Evolutionary conservation across 176 grass and related monocot genomes (phyloP).

Genomic region (Thalia dealbata): DNA sequence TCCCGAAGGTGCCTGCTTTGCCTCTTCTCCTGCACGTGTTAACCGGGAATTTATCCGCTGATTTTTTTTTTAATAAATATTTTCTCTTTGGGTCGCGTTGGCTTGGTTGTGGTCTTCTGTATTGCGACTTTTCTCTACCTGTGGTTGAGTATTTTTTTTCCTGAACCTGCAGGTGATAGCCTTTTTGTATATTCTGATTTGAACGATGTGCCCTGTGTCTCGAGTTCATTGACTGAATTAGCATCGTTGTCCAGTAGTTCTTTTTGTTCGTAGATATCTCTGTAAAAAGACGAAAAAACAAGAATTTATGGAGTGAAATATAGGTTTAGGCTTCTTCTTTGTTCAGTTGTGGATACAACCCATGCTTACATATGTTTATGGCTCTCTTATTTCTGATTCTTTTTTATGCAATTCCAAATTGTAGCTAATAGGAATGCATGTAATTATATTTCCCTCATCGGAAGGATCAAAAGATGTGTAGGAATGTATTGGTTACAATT

Average conservation of each 20-base stretch:
- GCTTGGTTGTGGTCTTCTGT: neutral
- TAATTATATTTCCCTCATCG: neutral
- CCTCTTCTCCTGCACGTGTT: too few species aligned
- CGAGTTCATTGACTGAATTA: too few species aligned
- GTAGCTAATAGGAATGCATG: neutral
- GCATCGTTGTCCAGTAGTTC: too few species aligned
- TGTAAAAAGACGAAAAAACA: too few species aligned
- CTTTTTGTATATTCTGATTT: neutral
- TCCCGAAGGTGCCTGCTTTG: constrained; percentile 16
- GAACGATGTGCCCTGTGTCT: too few species aligned
- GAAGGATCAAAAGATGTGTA: neutral
- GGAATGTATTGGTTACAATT: neutral
- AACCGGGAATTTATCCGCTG: neutral
- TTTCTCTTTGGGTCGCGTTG: neutral
- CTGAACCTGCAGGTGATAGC: neutral
- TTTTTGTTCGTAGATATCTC: too few species aligned
- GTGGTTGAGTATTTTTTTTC: neutral
- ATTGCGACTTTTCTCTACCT: neutral
- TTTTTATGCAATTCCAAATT: neutral
- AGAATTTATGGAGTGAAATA: too few species aligned
- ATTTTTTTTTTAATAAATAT: too few species aligned
- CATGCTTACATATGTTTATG: neutral
- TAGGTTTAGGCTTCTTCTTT: neutral
- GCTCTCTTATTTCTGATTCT: neutral
- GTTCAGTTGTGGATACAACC: neutral